A percentile compares a stretch with the other conserved stretches of the same genome.
Evolutionary conservation across 192 early-diverging fungal genomes (phyloP).

Genomic region (Backusella luteola): DNA sequence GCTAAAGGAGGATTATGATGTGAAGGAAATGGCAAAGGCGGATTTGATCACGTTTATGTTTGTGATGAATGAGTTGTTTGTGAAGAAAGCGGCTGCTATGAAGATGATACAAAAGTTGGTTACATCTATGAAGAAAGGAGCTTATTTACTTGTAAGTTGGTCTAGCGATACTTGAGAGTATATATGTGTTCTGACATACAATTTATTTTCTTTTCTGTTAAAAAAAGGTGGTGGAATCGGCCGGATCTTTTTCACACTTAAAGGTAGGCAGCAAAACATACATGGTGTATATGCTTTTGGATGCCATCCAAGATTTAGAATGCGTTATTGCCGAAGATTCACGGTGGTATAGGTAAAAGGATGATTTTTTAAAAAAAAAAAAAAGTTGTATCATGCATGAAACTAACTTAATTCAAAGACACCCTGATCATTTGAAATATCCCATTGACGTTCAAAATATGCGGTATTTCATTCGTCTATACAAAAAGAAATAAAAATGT

Average conservation of each 20-base stretch:
- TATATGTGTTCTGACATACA: not conserved
- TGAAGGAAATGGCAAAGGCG: constrained; percentile 29
- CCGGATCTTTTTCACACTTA: constrained; percentile 88
- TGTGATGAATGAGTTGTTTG: constrained; percentile 91
- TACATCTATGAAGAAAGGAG: constrained; percentile 57
- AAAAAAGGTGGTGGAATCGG: constrained; percentile 76
- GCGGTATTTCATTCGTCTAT: constrained; percentile 88
- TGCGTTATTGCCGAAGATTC: constrained; percentile 67
- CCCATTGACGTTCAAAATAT: constrained; percentile 85
- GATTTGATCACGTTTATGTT: constrained; percentile 86
- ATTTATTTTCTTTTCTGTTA: not conserved
- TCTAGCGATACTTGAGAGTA: not conserved
- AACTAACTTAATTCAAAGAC: constrained; percentile 13
- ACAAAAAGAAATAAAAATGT: constrained; percentile 59
- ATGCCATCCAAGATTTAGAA: constrained; percentile 70
- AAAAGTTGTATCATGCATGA: not conserved
- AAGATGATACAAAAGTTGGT: constrained; percentile 72
- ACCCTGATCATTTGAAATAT: constrained; percentile 64
- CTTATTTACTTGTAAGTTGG: constrained; percentile 63
- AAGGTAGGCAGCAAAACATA: constrained; percentile 73
- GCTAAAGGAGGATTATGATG: constrained; percentile 41
- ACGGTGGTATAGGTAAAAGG: constrained; percentile 66
- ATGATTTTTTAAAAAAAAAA: not conserved
- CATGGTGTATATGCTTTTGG: constrained; percentile 89
- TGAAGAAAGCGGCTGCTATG: constrained; percentile 74